Base-by-base conservation (phyloP, 495 filamentous ascomycete species). In the Aspergillus olivimuriae region DNA sequence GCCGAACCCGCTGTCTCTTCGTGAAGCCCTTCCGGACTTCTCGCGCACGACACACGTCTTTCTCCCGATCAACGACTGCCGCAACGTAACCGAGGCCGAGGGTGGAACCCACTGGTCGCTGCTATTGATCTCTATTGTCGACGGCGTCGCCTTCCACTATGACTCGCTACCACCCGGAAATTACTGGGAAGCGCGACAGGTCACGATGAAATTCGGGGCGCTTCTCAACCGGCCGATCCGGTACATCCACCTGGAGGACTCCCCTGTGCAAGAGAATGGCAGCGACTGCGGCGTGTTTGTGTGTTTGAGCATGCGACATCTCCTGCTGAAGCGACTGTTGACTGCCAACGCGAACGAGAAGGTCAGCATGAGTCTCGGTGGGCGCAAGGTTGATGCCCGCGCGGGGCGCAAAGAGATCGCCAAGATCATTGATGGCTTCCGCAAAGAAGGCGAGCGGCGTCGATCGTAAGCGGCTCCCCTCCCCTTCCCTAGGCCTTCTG, bases 271-370 rank as follows among this genome's bases (percentile, higher is more conserved):
- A 62, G 86, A 89, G 49, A 96, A 97, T 53, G 78, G 83, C 41
- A 87, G 75, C 48, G 94, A 97, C 66, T 99, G 94, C 57, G 94
- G 94, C 11, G 89, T 99, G 0, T 96, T 88, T 61, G 94, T 99
- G 2, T 97, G 94, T 61, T 76, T 95, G 51, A 75, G 84, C 43
- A 99, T 97, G 90, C 76, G 86, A 30, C 80, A 95, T 61, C 65
- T 99, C 12, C 77, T 98, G 15, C 62, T 95, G 26, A 87, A 86
- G 62, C 73, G 85, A 34, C 66, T 99, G n/a, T 65, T 99, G 33
- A 74, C 69, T 34, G 86, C 84, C 3, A 82, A 86, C 52, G 76
- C 81, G 1, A 76, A 75, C 39, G 77, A 88, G 57, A 92, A 92
- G 62, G 79, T 96, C n/a, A 88, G 80, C 50, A 96, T 97, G 90